Base-by-base conservation (phyloP, 306 rosid genomes). In the Vigna unguiculata region DNA sequence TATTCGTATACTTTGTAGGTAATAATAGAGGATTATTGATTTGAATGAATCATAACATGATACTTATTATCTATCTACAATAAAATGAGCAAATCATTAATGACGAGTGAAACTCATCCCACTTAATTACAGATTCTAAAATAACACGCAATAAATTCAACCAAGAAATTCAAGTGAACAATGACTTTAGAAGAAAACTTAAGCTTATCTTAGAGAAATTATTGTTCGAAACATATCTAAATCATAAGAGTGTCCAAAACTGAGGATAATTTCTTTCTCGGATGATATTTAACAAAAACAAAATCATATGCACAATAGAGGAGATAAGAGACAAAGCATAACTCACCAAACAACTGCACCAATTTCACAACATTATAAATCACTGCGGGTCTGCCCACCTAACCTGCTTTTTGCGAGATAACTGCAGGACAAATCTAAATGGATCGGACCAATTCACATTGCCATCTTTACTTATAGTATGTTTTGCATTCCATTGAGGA, bases 11-110 rank as follows among this genome's bases (percentile, higher is more conserved):
- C 19, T 53, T 53, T 53, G 11, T 19, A 9, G 21, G 4, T 20
- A 19, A 19, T 54, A 9, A 21, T 21, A 10, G 25, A 54, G 20
- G 6, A 61, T 30, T 61, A 45, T 30, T 32, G 24, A 61, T 61
- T 61, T 61, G 47, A 47, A 61, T 61, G 46, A 61, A 61, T 61
- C 68, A 16, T 15, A 14, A 54, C 61, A 32, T 45, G 13, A 4
- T 14, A 30, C 63, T 1, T 43, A 59, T 59, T 59, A 59, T 5
- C n/a, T n/a, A n/a, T n/a, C 41, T 4, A 15, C 11, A 16, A 15
- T 11, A 60, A 32, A 15, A 30, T 60, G 21, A 30, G 2, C 45
- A 60, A 60, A 32, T 60, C 14, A 32, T 60, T 60, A 22, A 59
- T 28, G 28, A 7, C 9, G 43, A 60, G 67, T 60, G 32, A 60